Conservation (phyloP, 2,329 filamentous ascomycete genomes). For the Amphichorda felina region DNA sequence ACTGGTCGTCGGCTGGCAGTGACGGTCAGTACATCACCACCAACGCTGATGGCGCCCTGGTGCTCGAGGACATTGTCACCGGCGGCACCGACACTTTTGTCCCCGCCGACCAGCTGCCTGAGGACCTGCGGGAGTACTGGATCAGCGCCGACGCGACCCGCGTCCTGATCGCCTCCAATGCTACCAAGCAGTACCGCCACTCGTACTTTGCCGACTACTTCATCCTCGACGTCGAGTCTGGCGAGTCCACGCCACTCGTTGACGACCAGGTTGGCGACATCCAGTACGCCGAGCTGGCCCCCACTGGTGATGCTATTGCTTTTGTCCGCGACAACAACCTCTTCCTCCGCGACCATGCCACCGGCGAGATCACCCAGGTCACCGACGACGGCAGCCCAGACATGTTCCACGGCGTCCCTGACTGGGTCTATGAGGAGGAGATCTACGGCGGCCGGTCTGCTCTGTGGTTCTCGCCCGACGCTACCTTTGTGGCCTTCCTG, state of each 20-base stretch:
- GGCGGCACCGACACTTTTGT: constrained; percentile 45
- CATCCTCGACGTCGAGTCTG: constrained; percentile 47
- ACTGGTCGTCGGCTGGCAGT: constrained; percentile 44
- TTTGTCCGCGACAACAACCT: constrained; percentile 58
- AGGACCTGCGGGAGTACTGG: constrained; percentile 43
- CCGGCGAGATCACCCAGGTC: constrained; percentile 41
- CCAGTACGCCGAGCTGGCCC: constrained; percentile 53
- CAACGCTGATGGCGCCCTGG: constrained; percentile 35
- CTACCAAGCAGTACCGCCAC: constrained; percentile 57
- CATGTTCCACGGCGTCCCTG: constrained; percentile 51
- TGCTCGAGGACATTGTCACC: constrained; percentile 50
- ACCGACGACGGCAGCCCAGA: constrained; percentile 49
- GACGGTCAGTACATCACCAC: constrained; percentile 51
- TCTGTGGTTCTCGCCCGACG: constrained; percentile 88
- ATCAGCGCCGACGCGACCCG: constrained; percentile 47
- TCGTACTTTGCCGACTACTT: constrained; percentile 59
- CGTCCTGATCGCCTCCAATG: constrained; percentile 51
- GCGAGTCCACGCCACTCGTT: constrained; percentile 40
- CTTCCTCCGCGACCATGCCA: constrained; percentile 30
- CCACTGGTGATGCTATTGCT: constrained; percentile 44
- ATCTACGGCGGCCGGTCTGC: constrained; percentile 59
- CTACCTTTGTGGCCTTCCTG: constrained; percentile 76
- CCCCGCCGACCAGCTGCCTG: constrained; percentile 42
- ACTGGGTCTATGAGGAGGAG: constrained; percentile 72
- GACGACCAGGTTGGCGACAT: constrained; percentile 51